Evolutionary conservation across 2,329 filamentous ascomycete species (phyloP), one percentile per base, ranked within the genome.

Genomic region (Penicillium thymicola): DNA sequence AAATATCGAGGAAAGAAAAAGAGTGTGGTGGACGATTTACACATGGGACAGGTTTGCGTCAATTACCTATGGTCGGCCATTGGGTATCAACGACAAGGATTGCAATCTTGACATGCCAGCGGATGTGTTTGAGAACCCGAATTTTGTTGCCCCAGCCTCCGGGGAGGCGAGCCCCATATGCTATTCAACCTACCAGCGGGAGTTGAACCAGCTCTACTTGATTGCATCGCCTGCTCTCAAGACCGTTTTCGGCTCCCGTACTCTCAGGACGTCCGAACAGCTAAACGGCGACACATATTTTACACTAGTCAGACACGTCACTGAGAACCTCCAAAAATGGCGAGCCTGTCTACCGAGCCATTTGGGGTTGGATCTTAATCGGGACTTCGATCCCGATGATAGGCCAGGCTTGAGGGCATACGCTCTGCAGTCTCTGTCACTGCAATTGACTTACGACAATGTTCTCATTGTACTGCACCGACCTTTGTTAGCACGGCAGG

Each of bases 391-490:
- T 3, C 27, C 58, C 1, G 46, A 55, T 27, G 50, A 56, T 6
- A 32, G 46, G 2, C 28, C 53, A 11, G 51, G 51, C 7, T 53
- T 55, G 3, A 66, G 59, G 37, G 61, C 63, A 14, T 54, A 67
- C 41, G 62, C 65, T 5, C 52, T 79, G 1, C 76, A 78, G 57
- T 70, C 76, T 1, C 55, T 78, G n/a, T 71, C 76, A 9, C 52
- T 79, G n/a, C 72, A 77, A 42, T 60, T 78, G 5, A 77, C 76
- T 1, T 78, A 74, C 36, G 76, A 79, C 57, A 78, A 76, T 51
- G 60, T 78, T 5, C 63, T 76, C 5, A 76, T 78, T 40, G 70
- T 78, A 4, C 64, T 79, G 7, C 72, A 78, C 58, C 73, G 76
- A n/a, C 76, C 76, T 5, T 64, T 77, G 5, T 57, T 78, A 5